Percentiles rank a stretch among this genome's conserved stretches.
Evolutionary conservation across 2,329 filamentous ascomycete species (phyloP).

Genomic region (Periconia sp.): DNA sequence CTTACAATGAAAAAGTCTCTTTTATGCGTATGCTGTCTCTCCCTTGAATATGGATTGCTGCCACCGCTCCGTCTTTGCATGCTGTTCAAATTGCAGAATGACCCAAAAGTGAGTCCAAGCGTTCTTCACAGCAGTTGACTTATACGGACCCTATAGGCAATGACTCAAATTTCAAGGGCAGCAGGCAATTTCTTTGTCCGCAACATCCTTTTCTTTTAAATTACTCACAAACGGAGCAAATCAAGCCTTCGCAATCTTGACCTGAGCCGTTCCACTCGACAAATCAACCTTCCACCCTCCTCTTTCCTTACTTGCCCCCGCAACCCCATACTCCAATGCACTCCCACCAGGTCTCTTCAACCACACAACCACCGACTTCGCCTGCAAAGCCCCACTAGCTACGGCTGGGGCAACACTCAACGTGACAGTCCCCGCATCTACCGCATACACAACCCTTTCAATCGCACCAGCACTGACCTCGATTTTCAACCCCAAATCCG

Average conservation of each 20-base stretch:
- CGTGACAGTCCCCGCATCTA: constrained; percentile 11
- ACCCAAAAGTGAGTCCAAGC: too few relatives aligned
- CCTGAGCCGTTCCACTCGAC: constrained; percentile 10
- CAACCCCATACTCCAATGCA: constrained; percentile 13
- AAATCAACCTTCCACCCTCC: constrained; percentile 26
- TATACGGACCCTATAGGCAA: too few relatives aligned
- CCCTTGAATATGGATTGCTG: too few relatives aligned
- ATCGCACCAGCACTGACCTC: constrained; percentile 30
- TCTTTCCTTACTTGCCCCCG: constrained; percentile 14
- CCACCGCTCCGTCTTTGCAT: too few relatives aligned
- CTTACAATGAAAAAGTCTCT: too few relatives aligned
- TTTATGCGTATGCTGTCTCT: too few relatives aligned
- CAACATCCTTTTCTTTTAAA: too few relatives aligned
- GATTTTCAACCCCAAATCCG: constrained; percentile 49
- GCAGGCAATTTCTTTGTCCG: too few relatives aligned
- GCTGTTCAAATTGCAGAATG: too few relatives aligned
- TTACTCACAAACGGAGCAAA: too few relatives aligned
- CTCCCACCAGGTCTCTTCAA: constrained; percentile 17
- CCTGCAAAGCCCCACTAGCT: constrained; percentile 15
- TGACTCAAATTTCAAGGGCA: too few relatives aligned
- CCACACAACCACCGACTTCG: constrained; percentile 24
- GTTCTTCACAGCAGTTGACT: too few relatives aligned
- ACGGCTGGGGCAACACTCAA: constrained; percentile 16
- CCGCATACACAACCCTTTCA: constrained; percentile 18
- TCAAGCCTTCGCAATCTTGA: constrained; percentile 18